Conservation (phyloP, 371 early-diverging fungal genomes). For the Syncephalis plumigaleata region DNA sequence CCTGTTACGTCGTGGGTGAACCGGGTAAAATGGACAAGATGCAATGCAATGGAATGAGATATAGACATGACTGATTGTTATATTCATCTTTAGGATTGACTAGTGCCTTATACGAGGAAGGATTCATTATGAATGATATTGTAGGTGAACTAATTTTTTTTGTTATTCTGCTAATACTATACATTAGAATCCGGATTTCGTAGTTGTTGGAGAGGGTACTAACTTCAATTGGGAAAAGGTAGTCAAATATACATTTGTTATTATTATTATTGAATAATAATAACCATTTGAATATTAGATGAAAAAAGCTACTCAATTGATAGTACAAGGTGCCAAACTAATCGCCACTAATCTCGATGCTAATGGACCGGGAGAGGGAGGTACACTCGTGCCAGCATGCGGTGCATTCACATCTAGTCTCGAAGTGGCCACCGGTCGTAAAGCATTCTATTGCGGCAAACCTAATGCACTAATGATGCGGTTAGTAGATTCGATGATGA, state of each 20-base stretch:
- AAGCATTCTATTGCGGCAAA: conserved; percentile 50
- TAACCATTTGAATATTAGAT: conserved; percentile 7
- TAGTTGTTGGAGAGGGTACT: conserved; percentile 41
- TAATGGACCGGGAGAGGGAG: conserved; percentile 30
- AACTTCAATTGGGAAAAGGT: conserved; percentile 36
- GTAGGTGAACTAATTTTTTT: conserved; percentile 3
- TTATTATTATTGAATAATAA: too few relatives aligned
- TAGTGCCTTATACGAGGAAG: conserved; percentile 40
- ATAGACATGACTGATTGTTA: too few relatives aligned
- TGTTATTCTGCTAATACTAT: neutral
- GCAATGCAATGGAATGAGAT: too few relatives aligned
- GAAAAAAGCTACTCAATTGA: conserved; percentile 40
- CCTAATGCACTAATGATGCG: conserved; percentile 47
- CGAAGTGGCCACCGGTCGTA: conserved; percentile 38
- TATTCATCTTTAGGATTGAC: conserved; percentile 17
- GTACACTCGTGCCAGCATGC: conserved; percentile 32
- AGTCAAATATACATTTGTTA: too few relatives aligned
- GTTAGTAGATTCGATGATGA: neutral
- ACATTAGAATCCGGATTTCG: conserved; percentile 36
- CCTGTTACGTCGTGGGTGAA: conserved; percentile 40
- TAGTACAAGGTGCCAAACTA: conserved; percentile 31
- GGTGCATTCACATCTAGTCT: conserved; percentile 42
- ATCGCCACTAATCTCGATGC: conserved; percentile 50
- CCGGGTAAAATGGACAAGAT: too few relatives aligned
- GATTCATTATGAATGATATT: conserved; percentile 43